Evolutionary conservation across 257 asterid genomes (phyloP), one percentile per base, ranked within the genome.

Genomic region (Fraxinus quadrangulata): DNA sequence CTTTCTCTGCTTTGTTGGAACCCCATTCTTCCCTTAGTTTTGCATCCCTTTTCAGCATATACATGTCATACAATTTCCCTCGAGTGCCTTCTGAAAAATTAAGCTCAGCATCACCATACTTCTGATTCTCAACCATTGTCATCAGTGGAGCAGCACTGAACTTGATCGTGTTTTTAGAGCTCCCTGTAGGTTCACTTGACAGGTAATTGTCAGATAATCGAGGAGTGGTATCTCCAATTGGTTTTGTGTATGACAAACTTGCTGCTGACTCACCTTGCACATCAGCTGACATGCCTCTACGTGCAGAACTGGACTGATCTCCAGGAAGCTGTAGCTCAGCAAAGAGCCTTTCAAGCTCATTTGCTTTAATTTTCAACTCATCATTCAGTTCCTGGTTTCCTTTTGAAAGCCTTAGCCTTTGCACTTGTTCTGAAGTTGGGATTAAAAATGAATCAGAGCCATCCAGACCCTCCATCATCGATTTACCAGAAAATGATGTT

Each of bases 1-100:
- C 98, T 81, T 96, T 96, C 84, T 90, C 96, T 36, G 83, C 89
- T 84, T 96, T 84, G 71, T 87, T 92, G 69, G 92, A 86, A 81
- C 91, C 86, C 98, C 98, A 96, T 70, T 93, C 98, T 80, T 90
- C 97, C 86, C 84, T 86, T 72, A 96, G 89, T 83, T 96, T 96
- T 56, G 92, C 96, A 85, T 94, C 92, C 87, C 99, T 91, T 87
- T 88, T 96, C 77, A 88, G 91, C 87, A 89, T 89, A 78, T 96
- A 96, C 71, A 37, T 85, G 17, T 88, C 90, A 78, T 93, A 96
- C 36, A 85, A 82, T 83, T 91, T 88, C 72, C 99, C 99, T 33
- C 96, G 87, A 73, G 95, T 91, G 65, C 94, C 94, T 77, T 89
- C 93, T 2, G 87, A 77, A 81, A 88, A 75, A 83, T 88, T 85